These are phyloP conservation scores for Solanum commersonii DNA, from an alignment of 257 asterid genomes.

Conservation along the genomic window DNA sequence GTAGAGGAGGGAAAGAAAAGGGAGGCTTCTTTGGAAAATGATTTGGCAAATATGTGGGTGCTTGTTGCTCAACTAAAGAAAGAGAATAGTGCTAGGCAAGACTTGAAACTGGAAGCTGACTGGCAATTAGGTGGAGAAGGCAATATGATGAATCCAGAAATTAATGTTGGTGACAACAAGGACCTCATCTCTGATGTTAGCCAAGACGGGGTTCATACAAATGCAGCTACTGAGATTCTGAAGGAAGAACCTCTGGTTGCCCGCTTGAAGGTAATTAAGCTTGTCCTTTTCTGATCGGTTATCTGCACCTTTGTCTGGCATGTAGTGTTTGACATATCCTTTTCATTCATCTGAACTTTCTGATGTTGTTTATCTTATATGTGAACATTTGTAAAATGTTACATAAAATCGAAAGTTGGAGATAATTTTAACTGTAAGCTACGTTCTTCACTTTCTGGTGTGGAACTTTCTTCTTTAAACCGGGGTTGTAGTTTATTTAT, in stretches of 20 bases:
- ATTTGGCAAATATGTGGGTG: constrained; percentile 98
- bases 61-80: constrained; percentile 94
- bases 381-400: not conserved
- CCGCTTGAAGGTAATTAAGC: constrained; percentile 60
- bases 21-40: constrained; percentile 88
- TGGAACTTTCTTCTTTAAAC: not conserved
- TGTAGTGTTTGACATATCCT: not conserved
- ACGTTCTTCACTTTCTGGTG: not conserved
- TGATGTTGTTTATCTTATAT: not conserved
- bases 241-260: constrained; percentile 86
- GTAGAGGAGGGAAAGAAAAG: constrained; percentile 78
- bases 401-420: not conserved
- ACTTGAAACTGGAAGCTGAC: constrained; percentile 22
- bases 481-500: not conserved
- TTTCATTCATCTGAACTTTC: not conserved
- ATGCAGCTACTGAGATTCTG: constrained; percentile 29
- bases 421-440: not conserved
- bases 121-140: constrained; percentile 25
- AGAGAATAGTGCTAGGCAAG: constrained; percentile 40
- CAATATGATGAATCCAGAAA: constrained; percentile 24
- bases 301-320: not conserved
- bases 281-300: not conserved
- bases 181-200: constrained; percentile 23
- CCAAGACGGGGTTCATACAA: constrained; percentile 21
- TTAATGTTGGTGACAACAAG: constrained; percentile 28